A percentile compares a stretch with the other conserved stretches of the same genome.
These are phyloP conservation scores for Styphnolobium japonicum DNA, from an alignment of 306 rosid species.

Conservation along the genomic window DNA sequence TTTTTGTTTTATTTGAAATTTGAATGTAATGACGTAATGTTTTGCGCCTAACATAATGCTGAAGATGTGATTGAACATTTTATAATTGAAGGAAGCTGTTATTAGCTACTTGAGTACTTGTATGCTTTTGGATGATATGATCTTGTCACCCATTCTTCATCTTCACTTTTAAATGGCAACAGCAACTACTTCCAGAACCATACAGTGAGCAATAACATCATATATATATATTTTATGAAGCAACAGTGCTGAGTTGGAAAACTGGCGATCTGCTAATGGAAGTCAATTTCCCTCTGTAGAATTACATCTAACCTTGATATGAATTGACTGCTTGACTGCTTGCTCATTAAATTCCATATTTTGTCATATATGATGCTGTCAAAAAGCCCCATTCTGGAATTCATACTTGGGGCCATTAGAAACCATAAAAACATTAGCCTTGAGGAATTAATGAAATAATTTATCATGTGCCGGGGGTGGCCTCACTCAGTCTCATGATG, in stretches of 20 bases:
- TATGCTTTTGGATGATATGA: constrained; percentile 4
- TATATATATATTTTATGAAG: background rate
- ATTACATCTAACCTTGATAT: background rate
- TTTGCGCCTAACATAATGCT: too few relatives aligned
- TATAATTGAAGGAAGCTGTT: background rate
- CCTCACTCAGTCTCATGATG: background rate
- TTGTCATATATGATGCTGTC: background rate
- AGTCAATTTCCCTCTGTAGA: background rate
- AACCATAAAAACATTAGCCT: background rate
- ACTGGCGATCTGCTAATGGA: background rate
- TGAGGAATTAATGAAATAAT: background rate
- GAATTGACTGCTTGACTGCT: background rate
- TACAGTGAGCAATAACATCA: background rate
- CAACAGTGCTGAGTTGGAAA: background rate
- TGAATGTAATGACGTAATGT: background rate
- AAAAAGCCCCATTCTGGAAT: background rate
- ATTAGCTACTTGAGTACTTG: background rate
- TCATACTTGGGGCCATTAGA: background rate
- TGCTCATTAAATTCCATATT: background rate
- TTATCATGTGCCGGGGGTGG: background rate
- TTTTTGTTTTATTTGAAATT: background rate
- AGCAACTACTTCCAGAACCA: background rate
- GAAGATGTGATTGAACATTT: background rate
- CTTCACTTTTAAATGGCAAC: background rate
- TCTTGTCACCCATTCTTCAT: background rate